A percentile compares a stretch with the other conserved stretches of the same genome.
Evolutionary conservation across 352 stramenopile species (phyloP).

Genomic region (Thraustochytrium sp.): DNA sequence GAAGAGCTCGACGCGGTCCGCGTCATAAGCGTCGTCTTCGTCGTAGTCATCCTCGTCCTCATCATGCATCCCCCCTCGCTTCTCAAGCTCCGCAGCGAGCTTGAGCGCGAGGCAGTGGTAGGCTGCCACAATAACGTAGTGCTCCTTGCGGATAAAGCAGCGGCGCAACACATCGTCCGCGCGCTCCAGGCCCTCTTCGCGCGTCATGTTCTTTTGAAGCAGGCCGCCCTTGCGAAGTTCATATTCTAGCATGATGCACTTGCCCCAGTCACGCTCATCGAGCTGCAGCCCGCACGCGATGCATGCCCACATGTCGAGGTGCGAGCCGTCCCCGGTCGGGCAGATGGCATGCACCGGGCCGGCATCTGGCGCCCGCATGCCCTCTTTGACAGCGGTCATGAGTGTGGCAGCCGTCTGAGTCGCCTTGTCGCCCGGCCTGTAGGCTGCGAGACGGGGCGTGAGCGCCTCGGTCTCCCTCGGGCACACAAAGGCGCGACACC

Average conservation of each 20-base stretch:
- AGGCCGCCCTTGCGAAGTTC: no score
- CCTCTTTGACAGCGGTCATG: not conserved
- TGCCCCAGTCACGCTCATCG: not conserved
- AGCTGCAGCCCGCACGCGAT: not conserved
- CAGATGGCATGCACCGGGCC: not conserved
- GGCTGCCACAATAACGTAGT: not conserved
- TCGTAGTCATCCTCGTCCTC: no score
- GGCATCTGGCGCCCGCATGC: not conserved
- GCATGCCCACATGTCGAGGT: not conserved
- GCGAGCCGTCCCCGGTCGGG: not conserved
- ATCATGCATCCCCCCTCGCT: not conserved
- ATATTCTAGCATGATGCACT: not conserved
- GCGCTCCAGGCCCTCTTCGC: not conserved
- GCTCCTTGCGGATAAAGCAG: not conserved
- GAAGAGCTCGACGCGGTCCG: not conserved
- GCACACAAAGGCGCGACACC: not conserved
- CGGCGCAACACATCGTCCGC: not conserved
- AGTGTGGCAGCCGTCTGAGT: not conserved
- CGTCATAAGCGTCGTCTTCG: no score
- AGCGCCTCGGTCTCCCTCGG: not conserved
- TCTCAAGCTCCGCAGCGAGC: not conserved
- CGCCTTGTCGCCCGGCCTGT: not conserved
- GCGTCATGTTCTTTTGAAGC: not conserved
- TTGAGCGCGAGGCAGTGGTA: not conserved
- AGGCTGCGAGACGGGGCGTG: not conserved